Base-by-base conservation (phyloP, 768 basidiomycete species). In the Calocybe gangraenosa region DNA sequence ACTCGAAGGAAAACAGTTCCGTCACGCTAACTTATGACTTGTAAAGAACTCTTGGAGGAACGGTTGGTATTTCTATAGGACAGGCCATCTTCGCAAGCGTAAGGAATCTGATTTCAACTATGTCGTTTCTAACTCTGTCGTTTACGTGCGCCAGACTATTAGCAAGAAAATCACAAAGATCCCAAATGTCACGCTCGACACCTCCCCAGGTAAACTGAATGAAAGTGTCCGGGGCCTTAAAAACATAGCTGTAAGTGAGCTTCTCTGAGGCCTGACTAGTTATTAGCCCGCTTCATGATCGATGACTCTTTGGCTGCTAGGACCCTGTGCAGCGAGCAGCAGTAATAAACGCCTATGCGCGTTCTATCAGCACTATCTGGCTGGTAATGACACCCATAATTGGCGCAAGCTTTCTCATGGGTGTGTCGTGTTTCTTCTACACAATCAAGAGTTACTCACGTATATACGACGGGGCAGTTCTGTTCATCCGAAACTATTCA, bases 1-100 rank as follows among this genome's bases (percentile, higher is more conserved):
- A n/a, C n/a, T n/a, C n/a, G n/a, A 22, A 64, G 46, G 14, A 15
- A 3, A 21, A 20, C 42, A 20, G 36, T 39, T 23, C 2, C 36
- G 49, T 14, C 36, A 45, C 35, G 23, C 35, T 31, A 38, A 46
- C 42, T 14, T 50, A n/a, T 30, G 37, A 28, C 25, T 47, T 28
- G 49, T 33, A 22, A 11, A 84, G 85, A 50, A 79, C 76, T 3
- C 60, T 90, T 28, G 88, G 88, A 8, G 87, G 81, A n/a, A 84
- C 87, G 1, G 70, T 90, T 18, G 86, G 86, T 8, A 78, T 91
- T 45, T 73, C 88, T 0, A 57, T 87, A 34, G 85, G 87, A 15
- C 82, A 88, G 53, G 78, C 82, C 2, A 81, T 90, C 48, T 84
- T 81, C 47, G 63, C 79, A 1, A 81, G 76, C 44, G 75, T 84